Percentiles rank a stretch among this genome's conserved stretches.
phyloP scores from a whole-genome alignment of 176 grass and related monocot species.

The sorghum (Sorghum bicolor) region DNA sequence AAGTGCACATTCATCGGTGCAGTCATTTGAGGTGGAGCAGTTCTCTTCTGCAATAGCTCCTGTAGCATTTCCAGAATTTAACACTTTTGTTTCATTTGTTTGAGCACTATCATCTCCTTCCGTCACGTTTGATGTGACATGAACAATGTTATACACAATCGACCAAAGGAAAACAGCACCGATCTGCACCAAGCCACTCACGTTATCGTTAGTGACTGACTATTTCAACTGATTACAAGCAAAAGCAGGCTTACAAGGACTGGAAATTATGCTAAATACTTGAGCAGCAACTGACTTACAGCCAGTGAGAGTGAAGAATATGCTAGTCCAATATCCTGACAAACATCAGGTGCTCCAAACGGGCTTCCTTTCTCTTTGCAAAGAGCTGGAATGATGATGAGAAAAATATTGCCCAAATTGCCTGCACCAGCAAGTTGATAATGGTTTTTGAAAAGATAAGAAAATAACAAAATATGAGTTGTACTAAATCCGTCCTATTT shows the following conservation, averaged over 20 bases:
- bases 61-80: constrained; percentile 1
- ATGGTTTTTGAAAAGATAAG: neutral
- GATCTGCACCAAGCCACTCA: constrained; percentile 41
- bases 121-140: constrained; percentile 37
- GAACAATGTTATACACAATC: constrained; percentile 67
- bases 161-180: constrained; percentile 80
- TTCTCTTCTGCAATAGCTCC: constrained; percentile 27
- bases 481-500: neutral
- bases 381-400: constrained; percentile 84
- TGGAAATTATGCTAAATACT: neutral
- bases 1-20: constrained; percentile 3
- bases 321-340: constrained; percentile 56
- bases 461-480: neutral
- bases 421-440: constrained; percentile 34
- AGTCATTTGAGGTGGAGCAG: neutral
- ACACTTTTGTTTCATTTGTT: constrained; percentile 4
- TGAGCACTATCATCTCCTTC: constrained; percentile 10
- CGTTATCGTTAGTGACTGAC: neutral
- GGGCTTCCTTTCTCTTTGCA: constrained; percentile 94
- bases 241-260: neutral
- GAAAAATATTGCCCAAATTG: constrained; percentile 78
- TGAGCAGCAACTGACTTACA: constrained; percentile 31
- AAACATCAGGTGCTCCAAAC: constrained; percentile 61
- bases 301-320: constrained; percentile 86
- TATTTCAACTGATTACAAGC: constrained; percentile 1